Evolutionary conservation across 331 rosid species (phyloP).

Genomic region (Rhamnella rubrinervis): DNA sequence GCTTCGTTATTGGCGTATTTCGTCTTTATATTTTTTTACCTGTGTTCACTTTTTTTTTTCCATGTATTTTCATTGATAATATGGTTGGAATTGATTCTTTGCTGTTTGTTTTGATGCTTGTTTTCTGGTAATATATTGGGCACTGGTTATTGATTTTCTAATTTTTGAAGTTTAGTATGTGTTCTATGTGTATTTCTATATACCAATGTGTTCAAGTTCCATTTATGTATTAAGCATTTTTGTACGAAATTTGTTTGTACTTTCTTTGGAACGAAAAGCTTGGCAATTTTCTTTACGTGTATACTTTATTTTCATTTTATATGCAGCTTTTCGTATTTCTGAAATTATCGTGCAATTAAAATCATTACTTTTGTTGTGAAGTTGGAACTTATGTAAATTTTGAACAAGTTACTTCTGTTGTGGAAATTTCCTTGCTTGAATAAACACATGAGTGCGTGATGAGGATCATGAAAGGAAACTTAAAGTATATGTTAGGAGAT

Average conservation of each 20-base stretch:
- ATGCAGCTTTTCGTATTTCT: neutral
- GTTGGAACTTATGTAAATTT: neutral
- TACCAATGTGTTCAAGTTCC: no score
- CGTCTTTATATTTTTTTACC: neutral
- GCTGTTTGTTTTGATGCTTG: slow-evolving; percentile 15
- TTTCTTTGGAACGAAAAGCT: neutral
- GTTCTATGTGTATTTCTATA: neutral
- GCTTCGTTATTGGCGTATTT: neutral
- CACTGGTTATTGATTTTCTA: neutral
- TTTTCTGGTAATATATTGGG: neutral
- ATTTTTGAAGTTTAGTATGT: neutral
- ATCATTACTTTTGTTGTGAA: neutral
- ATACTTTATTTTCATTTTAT: neutral
- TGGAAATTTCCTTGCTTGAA: slow-evolving; percentile 8
- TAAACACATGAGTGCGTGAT: neutral
- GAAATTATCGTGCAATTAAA: no score
- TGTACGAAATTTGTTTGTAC: neutral
- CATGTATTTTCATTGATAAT: neutral
- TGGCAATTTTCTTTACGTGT: neutral
- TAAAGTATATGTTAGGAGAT: no score
- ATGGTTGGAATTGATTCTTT: neutral
- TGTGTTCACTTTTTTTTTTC: neutral
- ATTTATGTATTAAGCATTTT: neutral
- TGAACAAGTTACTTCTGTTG: no score
- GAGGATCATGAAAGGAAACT: no score